These are phyloP conservation scores for Tephrocybe sp. DNA, from an alignment of 768 basidiomycete species.

Conservation along the genomic window DNA sequence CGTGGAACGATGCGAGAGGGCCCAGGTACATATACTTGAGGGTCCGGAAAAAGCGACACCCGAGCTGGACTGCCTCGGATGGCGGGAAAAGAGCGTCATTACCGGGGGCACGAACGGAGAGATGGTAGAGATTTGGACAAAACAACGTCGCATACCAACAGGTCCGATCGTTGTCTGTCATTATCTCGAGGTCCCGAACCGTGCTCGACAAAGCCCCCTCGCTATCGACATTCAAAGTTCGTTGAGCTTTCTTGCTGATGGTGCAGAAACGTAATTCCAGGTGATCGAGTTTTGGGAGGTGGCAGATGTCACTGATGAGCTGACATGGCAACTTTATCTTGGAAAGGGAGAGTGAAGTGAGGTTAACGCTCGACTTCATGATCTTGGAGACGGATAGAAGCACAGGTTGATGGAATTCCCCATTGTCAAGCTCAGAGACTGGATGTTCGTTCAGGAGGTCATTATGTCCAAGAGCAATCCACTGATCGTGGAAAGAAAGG, in stretches of 20 bases:
- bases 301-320: constrained; percentile 1
- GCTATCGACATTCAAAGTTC: not conserved
- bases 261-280: not conserved
- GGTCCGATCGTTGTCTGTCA: not conserved
- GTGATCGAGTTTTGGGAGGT: not conserved
- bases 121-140: not conserved
- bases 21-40: constrained; percentile 1
- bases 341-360: not conserved
- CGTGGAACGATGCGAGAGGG: not conserved
- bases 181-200: not conserved
- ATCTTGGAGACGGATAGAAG: not conserved
- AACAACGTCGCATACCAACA: constrained; percentile 4
- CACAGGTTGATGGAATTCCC: not conserved
- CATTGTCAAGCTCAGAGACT: not conserved
- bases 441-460: not conserved
- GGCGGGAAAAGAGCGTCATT: not conserved
- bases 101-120: not conserved
- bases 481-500: not conserved
- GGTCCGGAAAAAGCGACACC: not conserved
- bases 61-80: not conserved
- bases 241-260: not conserved
- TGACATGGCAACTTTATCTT: not conserved
- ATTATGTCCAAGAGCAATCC: too few relatives aligned
- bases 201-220: not conserved
- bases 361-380: not conserved